A percentile compares a stretch with the other conserved stretches of the same genome.
Conservation (phyloP, 176 grass and related monocot genomes). For the Eleusine coracana region DNA sequence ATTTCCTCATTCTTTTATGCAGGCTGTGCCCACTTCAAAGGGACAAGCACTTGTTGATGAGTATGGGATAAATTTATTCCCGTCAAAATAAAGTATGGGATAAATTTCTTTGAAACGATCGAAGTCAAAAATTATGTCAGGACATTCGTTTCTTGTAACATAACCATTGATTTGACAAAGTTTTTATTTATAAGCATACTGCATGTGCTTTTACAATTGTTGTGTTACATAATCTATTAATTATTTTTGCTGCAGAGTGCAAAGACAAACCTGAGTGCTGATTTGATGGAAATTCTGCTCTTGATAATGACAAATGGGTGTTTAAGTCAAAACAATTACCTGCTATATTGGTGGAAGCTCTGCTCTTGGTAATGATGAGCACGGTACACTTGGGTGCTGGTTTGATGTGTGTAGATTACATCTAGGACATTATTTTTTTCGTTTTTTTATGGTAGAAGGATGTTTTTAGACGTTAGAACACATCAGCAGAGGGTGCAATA, state of each 20-base stretch:
- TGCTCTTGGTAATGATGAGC: conserved; percentile 24
- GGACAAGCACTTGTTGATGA: conserved; percentile 82
- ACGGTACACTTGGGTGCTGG: conserved; percentile 15
- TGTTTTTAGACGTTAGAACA: too few relatives aligned
- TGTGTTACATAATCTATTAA: neutral
- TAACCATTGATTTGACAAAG: neutral
- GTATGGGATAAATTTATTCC: too few relatives aligned
- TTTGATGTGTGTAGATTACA: conserved; percentile 14
- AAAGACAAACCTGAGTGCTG: conserved; percentile 79
- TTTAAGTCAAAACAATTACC: conserved; percentile 44
- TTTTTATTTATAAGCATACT: neutral
- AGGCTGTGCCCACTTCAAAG: conserved; percentile 77
- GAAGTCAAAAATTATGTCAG: neutral
- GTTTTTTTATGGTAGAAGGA: too few relatives aligned
- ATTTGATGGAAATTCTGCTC: too few relatives aligned
- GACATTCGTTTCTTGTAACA: conserved; percentile 6
- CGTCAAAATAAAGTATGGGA: too few relatives aligned
- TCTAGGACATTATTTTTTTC: neutral
- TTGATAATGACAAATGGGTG: conserved; percentile 49
- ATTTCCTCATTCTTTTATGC: neutral
- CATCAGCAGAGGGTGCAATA: too few relatives aligned
- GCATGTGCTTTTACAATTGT: neutral
- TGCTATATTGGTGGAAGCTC: conserved; percentile 35
- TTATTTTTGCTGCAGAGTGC: conserved; percentile 53
- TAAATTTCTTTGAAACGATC: conserved; percentile 82